These are phyloP conservation scores for Ampelomyces quisqualis DNA, from an alignment of 2,329 filamentous ascomycete species.

Conservation along the genomic window DNA sequence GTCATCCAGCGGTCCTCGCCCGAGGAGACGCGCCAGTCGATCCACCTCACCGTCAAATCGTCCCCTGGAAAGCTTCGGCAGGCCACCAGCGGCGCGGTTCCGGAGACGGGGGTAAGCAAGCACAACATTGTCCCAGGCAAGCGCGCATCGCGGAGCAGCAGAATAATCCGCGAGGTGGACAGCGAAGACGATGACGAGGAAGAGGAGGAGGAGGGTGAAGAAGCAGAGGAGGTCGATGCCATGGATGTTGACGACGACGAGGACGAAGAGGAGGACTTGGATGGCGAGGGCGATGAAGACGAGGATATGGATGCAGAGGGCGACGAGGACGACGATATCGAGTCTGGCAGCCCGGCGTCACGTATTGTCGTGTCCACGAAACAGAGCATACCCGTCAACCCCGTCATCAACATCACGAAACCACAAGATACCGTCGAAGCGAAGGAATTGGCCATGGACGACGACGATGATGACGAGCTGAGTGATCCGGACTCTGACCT, in stretches of 20 bases:
- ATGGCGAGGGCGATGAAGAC: conserved; percentile 40
- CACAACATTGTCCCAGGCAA: conserved; percentile 43
- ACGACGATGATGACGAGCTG: conserved; percentile 49
- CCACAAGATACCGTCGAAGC: conserved; percentile 49
- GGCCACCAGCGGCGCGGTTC: conserved; percentile 44
- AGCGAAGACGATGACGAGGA: conserved; percentile 47
- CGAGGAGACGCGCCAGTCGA: conserved; percentile 48
- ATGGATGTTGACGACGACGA: conserved; percentile 46
- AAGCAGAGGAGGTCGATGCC: conserved; percentile 38
- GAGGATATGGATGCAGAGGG: conserved; percentile 43
- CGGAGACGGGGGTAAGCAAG: conserved; percentile 35
- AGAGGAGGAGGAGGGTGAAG: conserved; percentile 42
- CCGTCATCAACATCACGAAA: conserved; percentile 35
- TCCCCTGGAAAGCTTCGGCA: conserved; percentile 52
- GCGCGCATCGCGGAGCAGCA: conserved; percentile 42
- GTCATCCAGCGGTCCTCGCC: conserved; percentile 45
- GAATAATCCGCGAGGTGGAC: conserved; percentile 44
- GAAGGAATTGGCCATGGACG: conserved; percentile 53
- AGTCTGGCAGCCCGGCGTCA: conserved; percentile 35
- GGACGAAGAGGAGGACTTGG: conserved; percentile 41
- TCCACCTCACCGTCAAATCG: conserved; percentile 53
- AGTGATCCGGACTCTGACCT: conserved; percentile 44
- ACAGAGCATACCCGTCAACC: conserved; percentile 37
- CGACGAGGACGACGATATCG: conserved; percentile 44
- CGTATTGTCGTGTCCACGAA: conserved; percentile 27